Conservation (phyloP, 2,329 filamentous ascomycete species). For the Teratosphaeria nubilosa region DNA sequence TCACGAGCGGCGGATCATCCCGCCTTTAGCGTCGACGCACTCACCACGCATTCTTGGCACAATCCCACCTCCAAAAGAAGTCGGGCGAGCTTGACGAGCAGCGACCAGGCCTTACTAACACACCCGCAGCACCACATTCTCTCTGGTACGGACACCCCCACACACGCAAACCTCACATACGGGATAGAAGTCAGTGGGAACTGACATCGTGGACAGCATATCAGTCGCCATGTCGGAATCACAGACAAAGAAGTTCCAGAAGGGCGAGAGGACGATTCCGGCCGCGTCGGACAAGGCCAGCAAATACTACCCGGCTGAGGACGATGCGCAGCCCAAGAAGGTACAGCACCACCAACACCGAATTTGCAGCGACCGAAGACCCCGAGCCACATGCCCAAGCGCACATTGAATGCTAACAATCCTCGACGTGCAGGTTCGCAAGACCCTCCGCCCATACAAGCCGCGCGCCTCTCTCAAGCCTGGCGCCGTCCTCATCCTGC, state of each 20-base stretch:
- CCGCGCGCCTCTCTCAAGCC: conserved; percentile 83
- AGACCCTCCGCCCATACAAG: conserved; percentile 79
- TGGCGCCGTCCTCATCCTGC: conserved; percentile 94
- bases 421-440: conserved; percentile 65
- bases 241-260: conserved; percentile 90
- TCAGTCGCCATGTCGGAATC: conserved; percentile 7
- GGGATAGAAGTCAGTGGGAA: neutral
- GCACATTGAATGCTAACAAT: conserved; percentile 2
- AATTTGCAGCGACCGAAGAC: neutral
- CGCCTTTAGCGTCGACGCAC: neutral
- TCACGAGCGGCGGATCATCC: neutral
- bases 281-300: conserved; percentile 81
- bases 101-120: neutral
- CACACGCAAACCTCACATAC: neutral
- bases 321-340: conserved; percentile 82
- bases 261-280: conserved; percentile 86
- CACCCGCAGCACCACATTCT: neutral
- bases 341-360: conserved; percentile 47
- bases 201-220: neutral
- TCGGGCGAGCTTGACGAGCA: neutral
- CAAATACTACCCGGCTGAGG: conserved; percentile 98
- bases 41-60: neutral
- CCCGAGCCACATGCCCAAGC: neutral
- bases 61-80: neutral
- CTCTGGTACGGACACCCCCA: neutral